Conservation (phyloP, 371 early-diverging fungal species). For the Circinella minor region DNA sequence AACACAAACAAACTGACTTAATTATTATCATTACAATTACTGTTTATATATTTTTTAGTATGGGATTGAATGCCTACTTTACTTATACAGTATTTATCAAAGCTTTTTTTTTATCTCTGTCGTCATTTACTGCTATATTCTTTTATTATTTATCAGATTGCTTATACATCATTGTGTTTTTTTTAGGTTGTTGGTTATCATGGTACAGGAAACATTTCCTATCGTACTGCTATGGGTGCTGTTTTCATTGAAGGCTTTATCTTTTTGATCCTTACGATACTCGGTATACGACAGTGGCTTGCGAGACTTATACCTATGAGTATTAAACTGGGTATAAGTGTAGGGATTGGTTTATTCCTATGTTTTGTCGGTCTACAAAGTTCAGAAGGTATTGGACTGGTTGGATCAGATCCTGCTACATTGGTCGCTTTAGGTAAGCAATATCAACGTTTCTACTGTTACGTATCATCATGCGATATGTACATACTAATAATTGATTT, state of each 20-base stretch:
- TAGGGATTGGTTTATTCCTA: slow-evolving; percentile 80
- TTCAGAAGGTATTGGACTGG: slow-evolving; percentile 80
- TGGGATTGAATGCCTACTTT: slow-evolving; percentile 86
- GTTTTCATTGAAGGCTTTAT: slow-evolving; percentile 83
- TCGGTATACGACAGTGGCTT: slow-evolving; percentile 82
- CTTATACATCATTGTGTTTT: neutral
- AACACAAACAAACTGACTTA: neutral
- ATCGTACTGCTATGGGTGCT: slow-evolving; percentile 74
- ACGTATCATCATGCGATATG: too few relatives aligned
- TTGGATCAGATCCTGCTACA: slow-evolving; percentile 63
- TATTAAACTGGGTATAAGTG: slow-evolving; percentile 75
- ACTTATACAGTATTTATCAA: slow-evolving; percentile 55
- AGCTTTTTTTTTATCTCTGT: too few relatives aligned
- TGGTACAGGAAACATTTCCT: slow-evolving; percentile 71
- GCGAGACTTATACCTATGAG: slow-evolving; percentile 74
- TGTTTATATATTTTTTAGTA: slow-evolving; percentile 28
- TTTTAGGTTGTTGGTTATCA: slow-evolving; percentile 71
- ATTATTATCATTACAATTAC: neutral
- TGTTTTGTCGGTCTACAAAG: slow-evolving; percentile 77
- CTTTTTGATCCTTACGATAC: slow-evolving; percentile 70
- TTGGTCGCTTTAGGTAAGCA: slow-evolving; percentile 63
- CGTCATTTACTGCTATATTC: too few relatives aligned
- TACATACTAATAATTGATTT: neutral
- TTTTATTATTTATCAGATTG: neutral
- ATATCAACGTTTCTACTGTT: neutral